Evolutionary conservation across 2,329 filamentous ascomycete species (phyloP).

Genomic region (Phaeophleospora eucalypticola): DNA sequence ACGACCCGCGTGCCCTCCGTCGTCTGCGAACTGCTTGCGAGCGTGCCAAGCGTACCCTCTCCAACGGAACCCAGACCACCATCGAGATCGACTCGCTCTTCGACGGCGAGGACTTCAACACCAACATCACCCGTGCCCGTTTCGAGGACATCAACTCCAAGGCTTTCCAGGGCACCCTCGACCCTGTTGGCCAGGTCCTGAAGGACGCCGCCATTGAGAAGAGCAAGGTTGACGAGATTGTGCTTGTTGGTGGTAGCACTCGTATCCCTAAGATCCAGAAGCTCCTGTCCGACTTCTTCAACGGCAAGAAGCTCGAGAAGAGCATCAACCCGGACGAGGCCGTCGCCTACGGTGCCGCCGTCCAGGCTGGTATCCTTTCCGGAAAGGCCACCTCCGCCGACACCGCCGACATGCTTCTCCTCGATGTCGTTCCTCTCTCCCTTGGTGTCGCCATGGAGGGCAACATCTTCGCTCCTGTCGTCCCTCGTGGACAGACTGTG

Average conservation of each 20-base stretch:
- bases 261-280: constrained; percentile 99
- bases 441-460: constrained; percentile 99
- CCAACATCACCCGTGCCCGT: constrained; percentile 95
- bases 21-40: constrained; percentile 97
- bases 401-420: constrained; percentile 86
- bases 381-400: constrained; percentile 96
- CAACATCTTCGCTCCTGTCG: constrained; percentile 95
- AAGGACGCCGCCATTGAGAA: constrained; percentile 89
- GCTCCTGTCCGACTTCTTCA: constrained; percentile 97
- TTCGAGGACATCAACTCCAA: constrained; percentile 98
- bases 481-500: constrained; percentile 54
- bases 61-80: constrained; percentile 93
- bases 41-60: constrained; percentile 98
- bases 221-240: constrained; percentile 92
- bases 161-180: constrained; percentile 87
- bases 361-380: constrained; percentile 97
- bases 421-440: constrained; percentile 93
- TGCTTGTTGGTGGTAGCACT: constrained; percentile 96
- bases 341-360: constrained; percentile 96
- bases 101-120: constrained; percentile 95
- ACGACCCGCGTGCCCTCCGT: constrained; percentile 86
- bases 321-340: constrained; percentile 99
- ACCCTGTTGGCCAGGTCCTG: constrained; percentile 93
- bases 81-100: constrained; percentile 99
- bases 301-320: constrained; percentile 99